Base-by-base conservation (phyloP, 176 grass and related monocot species). In the Metroxylon sagu region DNA sequence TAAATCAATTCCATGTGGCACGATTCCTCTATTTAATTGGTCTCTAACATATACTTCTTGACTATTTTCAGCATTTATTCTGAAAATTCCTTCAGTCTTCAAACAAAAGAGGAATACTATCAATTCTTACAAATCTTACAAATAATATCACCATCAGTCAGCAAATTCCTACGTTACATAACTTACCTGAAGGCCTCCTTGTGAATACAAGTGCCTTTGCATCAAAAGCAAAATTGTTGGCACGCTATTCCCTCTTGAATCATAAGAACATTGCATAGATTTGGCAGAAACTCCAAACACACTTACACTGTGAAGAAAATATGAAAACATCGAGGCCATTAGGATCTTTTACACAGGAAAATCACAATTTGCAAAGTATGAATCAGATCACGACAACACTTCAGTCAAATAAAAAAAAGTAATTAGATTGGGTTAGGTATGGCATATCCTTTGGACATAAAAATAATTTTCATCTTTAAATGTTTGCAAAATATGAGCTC, bases 71-170 rank as follows among this genome's bases (percentile, higher is more conserved):
- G 86, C 80, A 31, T 90, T 96, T 71, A 96, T 90, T 73, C 91
- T 90, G 74, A 96, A 96, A 48, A 96, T 87, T 14, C 91, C 91
- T 86, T 96, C 91, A 54, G 82, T 79, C 91, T 96, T 83, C 49
- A 49, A 77, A 30, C 62, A 79, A 16, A 77, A 26, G 35, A 72
- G 50, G 30, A 50, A 53, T 39, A 18, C 49, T 4, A 29, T 76
- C 25, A 73, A 17, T 16, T 57, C 56, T 54, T 0, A 59, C 18
- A 23, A 12, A 30, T 2, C 61, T 68, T 29, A 60, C 17, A 59
- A 68, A 16, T 43, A 8, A 10, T 4, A 67, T 54, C 28, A 15
- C 23, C 25, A 39, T 25, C 35, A 56, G 57, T 54, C 28, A 27
- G 19, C 52, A 71, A n/a, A 71, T 58, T 48, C 54, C 48, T 57